Evolutionary conservation across 148 eudicot species (phyloP).

Genomic region (Oxyria digyna): DNA sequence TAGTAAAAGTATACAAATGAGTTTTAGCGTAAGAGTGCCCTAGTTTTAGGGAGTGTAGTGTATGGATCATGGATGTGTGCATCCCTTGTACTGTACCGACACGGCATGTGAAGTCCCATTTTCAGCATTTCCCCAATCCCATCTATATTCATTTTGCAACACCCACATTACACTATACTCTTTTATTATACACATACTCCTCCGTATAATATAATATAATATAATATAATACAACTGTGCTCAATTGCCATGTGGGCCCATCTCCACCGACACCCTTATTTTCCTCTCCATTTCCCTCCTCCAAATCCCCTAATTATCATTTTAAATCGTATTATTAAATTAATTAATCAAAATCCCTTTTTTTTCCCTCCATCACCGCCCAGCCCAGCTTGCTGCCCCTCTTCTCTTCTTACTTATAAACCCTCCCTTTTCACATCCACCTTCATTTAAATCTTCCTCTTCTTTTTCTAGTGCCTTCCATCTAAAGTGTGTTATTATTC

Average conservation of each 20-base stretch:
- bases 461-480: background rate
- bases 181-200: too few species aligned
- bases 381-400: background rate
- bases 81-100: too few species aligned
- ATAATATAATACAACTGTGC: background rate
- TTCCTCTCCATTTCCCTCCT: background rate
- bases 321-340: background rate
- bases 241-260: background rate
- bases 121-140: background rate
- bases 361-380: constrained; percentile 5
- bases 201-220: too few species aligned
- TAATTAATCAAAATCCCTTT: background rate
- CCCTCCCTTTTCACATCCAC: background rate
- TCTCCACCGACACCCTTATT: background rate
- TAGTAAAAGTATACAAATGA: too few species aligned
- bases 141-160: background rate
- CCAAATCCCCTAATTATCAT: background rate
- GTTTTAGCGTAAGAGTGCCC: too few species aligned
- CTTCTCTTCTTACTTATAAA: background rate
- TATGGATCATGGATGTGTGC: too few species aligned
- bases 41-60: too few species aligned
- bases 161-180: background rate
- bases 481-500: background rate
- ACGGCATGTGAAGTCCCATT: background rate
- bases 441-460: background rate